phyloP scores from a whole-genome alignment of 2,329 filamentous ascomycete species.

The Ceratocystis colombiana region DNA sequence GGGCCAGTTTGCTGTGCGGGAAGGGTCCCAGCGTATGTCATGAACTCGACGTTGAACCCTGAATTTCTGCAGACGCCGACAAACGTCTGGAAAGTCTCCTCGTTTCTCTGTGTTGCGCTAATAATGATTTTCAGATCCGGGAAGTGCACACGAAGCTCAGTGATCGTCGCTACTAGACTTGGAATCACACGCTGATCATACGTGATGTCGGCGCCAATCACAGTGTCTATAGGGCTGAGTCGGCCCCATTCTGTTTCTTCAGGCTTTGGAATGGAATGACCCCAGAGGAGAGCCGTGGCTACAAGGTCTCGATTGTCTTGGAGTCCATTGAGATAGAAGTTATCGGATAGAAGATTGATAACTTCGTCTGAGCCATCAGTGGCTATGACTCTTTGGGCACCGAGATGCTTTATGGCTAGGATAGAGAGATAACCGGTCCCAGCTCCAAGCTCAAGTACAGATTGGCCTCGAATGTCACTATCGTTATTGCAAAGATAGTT shows the following conservation, averaged over 20 bases:
- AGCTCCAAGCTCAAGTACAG: constrained; percentile 61
- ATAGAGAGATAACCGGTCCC: constrained; percentile 69
- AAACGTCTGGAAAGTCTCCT: constrained; percentile 57
- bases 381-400: constrained; percentile 49
- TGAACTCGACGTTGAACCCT: constrained; percentile 36
- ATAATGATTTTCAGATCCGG: constrained; percentile 52
- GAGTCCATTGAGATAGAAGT: constrained; percentile 57
- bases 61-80: constrained; percentile 46
- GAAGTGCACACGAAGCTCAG: constrained; percentile 49
- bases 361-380: constrained; percentile 69
- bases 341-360: constrained; percentile 55
- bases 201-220: constrained; percentile 68
- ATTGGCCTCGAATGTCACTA: constrained; percentile 42
- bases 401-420: constrained; percentile 58
- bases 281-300: constrained; percentile 46
- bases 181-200: constrained; percentile 59
- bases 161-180: constrained; percentile 53
- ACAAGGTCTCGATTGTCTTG: constrained; percentile 35
- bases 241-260: constrained; percentile 30
- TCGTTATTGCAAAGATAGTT: constrained; percentile 51
- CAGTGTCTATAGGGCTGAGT: constrained; percentile 42
- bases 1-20: constrained; percentile 46
- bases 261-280: constrained; percentile 47
- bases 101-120: constrained; percentile 60
- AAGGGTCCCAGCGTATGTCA: constrained; percentile 37